Base-by-base conservation (phyloP, 139 green algal genomes). In the Tetradesmus obliquus region DNA sequence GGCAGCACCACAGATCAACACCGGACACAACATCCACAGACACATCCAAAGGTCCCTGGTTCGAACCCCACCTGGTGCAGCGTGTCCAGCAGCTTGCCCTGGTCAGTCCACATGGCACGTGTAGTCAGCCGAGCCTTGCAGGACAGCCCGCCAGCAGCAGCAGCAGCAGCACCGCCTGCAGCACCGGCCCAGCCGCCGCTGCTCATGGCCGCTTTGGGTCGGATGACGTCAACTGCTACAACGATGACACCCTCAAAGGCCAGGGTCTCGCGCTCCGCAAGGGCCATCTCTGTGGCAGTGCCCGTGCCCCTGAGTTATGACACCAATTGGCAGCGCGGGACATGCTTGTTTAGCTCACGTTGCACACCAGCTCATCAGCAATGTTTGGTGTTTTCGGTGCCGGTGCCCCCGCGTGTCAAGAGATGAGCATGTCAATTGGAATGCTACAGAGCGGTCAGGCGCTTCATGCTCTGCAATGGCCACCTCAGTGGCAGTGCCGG, bases 211-310 rank as follows among this genome's bases (percentile, higher is more conserved):
- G 51, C 19, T 20, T 83, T 83, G 4, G 69, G 86, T 0, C 96
- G 92, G 20, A 96, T 76, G 9, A 99, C 94, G 81, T 98, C 98
- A 19, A 99, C 92, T 9, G 94, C 96, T 8, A 94, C 96, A 4
- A 99, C 93, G 13, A 99, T 96, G 82, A 99, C 95, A 5, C 98
- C 98, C 90, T 99, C 97, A 45, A 94, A 93, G 0, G 98, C 97
- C 58, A 99, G 93, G 51, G 83, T 94, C 79, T 96, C 95, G 12
- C 98, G 94, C 94, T 99, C 96, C 15, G 96, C 91, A 10, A 99
- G 93, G 2, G 93, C 96, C 96, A 99, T 98, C 92, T 99, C 98
- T 55, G 94, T 82, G 9, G 91, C 87, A 4, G 93, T 98, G 79
- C 98, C 97, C 1, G 96, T 98, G 24, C 95, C 97, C 88, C 88